Evolutionary conservation across 345 rosid genomes (phyloP), one percentile per base, ranked within the genome.

Genomic region (Ceriops tagal): DNA sequence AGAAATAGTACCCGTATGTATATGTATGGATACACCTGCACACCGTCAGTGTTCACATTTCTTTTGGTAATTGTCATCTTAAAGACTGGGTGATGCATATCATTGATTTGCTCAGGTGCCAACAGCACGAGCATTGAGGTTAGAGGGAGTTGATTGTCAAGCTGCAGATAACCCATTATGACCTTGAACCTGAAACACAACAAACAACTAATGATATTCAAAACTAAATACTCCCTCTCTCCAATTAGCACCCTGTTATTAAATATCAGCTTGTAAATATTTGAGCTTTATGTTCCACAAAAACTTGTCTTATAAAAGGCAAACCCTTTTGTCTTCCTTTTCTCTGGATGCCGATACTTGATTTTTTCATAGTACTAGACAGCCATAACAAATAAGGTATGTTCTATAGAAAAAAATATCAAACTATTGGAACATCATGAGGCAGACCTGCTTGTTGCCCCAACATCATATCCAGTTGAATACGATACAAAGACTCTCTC

Each of bases 91-190:
- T 92, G 92, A 64, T 86, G 88, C 71, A 78, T 64, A 79, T 88
- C 92, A 71, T 80, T 71, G 49, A 78, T 71, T 78, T 88, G 86
- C 76, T 90, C 99, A 62, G 99, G 92, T 65, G 93, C 96, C 82
- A 92, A 78, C 16, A 92, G 78, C 72, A 95, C 97, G 5, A 97
- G 99, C 96, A 92, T 87, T 74, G 90, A 81, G 70, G 97, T 82
- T 69, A 95, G 79, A 81, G 96, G 99, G 58, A 95, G 96, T 81
- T 89, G 96, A 82, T 95, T 95, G 79, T 95, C 99, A 67, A 95
- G 80, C 84, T 95, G 99, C 82, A 92, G 68, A 78, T 82, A 72
- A 58, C 96, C 99, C 74, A 92, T 70, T 69, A 92, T 87, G 79
- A 95, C 78, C 85, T 95, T 95, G 87, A 95, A 87, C 93, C 99